Evolutionary conservation across 2,329 filamentous ascomycete genomes (phyloP), one percentile per base, ranked within the genome.

Genomic region (Aspergillus phoenicis): DNA sequence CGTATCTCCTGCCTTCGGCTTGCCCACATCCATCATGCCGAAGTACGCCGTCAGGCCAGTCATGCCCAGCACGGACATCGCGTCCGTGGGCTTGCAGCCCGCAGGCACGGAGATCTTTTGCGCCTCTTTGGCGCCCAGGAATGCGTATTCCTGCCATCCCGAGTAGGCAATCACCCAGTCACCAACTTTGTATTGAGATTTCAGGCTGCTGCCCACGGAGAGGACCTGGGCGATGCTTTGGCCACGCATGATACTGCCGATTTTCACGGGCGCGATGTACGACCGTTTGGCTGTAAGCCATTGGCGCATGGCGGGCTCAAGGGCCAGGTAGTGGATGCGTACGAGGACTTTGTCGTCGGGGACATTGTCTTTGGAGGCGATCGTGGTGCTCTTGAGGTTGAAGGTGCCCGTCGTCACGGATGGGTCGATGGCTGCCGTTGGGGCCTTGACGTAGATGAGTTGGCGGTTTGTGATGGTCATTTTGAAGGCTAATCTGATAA

Each of bases 41-140:
- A 91, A 90, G 77, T 91, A 93, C 2, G 90, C 90, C 0, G 91
- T 93, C 63, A 93, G 68, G 2, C 89, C 89, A 0, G 89, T 91
- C 74, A 87, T 78, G 11, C 90, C 90, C 38, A 83, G 78, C 24
- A 84, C 83, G 4, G 86, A 86, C 57, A 89, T 78, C 11, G 86
- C 82, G 71, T 91, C 88, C 13, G 87, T 87, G 20, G 79, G 76
- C 13, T 76, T 76, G n/a, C 80, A 80, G 15, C 80, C 80, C 8
- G 73, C 58, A 0, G 82, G 82, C 2, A 84, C 68, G 28, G 78
- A 71, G 6, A 84, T 66, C 26, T 76, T 73, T 64, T 83, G 73
- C 0, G 80, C 71, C 24, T 81, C 76, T 61, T 85, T 84, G 47
- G 85, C 84, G 5, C 75, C 70, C 17, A 89, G 68, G 8, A 91